Evolutionary conservation across 805 yeast genomes (phyloP).

Genomic region (Blastobotrys parvus): DNA sequence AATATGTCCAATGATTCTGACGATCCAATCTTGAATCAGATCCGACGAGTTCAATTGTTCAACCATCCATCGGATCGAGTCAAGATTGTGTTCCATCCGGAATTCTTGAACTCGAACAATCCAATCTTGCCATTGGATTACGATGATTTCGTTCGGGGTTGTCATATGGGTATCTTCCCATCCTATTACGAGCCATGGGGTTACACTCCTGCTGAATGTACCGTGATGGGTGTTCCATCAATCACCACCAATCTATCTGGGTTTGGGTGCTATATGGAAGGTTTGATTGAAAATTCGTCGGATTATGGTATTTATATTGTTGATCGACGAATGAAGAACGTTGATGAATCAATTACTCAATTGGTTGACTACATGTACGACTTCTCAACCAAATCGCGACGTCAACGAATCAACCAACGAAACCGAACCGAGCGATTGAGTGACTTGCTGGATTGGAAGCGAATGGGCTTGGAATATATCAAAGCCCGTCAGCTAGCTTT

Average conservation of each 20-base stretch:
- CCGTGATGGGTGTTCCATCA: constrained; percentile 98
- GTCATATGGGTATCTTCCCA: constrained; percentile 97
- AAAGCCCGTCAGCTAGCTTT: constrained; percentile 90
- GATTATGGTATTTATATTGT: constrained; percentile 97
- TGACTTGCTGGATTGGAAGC: constrained; percentile 91
- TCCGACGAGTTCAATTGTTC: constrained; percentile 84
- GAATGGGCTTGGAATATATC: constrained; percentile 95
- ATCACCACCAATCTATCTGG: constrained; percentile 94
- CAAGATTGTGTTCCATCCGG: constrained; percentile 95
- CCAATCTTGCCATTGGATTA: constrained; percentile 90
- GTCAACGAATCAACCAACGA: constrained; percentile 96
- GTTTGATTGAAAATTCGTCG: constrained; percentile 82
- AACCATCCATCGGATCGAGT: constrained; percentile 86
- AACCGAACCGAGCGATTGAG: constrained; percentile 92
- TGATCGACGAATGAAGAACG: constrained; percentile 85
- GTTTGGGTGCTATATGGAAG: constrained; percentile 98
- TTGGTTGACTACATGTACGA: constrained; percentile 83
- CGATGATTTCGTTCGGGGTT: constrained; percentile 96
- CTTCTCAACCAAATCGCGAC: constrained; percentile 78
- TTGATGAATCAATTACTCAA: constrained; percentile 90
- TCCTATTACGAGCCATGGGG: constrained; percentile 99
- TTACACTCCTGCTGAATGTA: constrained; percentile 97
- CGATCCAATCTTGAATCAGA: constrained; percentile 87
- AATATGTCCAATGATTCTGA: constrained; percentile 88
- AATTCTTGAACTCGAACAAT: constrained; percentile 87